Conservation (phyloP, 345 rosid species). For the Boechera stricta region DNA sequence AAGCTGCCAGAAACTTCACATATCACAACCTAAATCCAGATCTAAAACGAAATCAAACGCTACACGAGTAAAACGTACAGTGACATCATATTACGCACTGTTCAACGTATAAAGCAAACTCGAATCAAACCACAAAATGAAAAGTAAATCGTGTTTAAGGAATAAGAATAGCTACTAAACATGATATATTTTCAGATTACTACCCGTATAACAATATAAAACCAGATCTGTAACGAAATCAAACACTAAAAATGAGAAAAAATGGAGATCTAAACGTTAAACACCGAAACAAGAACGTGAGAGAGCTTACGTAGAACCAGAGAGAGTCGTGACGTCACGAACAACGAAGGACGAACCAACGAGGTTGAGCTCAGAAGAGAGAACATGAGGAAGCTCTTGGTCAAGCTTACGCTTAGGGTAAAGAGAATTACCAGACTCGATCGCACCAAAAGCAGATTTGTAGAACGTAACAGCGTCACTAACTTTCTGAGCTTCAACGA, state of each 20-base stretch:
- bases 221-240: constrained; percentile 2
- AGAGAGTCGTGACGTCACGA: constrained; percentile 54
- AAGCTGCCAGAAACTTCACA: neutral
- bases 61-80: neutral
- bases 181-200: neutral
- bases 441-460: constrained; percentile 80
- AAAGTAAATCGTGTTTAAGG: neutral
- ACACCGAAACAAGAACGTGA: neutral
- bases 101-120: neutral
- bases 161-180: neutral
- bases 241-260: neutral
- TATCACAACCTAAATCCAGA: constrained; percentile 5
- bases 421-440: constrained; percentile 62
- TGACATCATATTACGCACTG: no score
- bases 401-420: constrained; percentile 92
- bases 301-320: constrained; percentile 49
- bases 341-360: constrained; percentile 68
- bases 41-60: neutral
- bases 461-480: constrained; percentile 80
- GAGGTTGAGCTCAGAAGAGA: constrained; percentile 69
- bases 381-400: constrained; percentile 83
- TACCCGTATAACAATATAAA: neutral
- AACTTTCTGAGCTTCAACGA: constrained; percentile 84
- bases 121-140: neutral
- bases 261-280: neutral